Evolutionary conservation across 371 early-diverging fungal species (phyloP).

Genomic region (Batrachochytrium dendrobatidis): DNA sequence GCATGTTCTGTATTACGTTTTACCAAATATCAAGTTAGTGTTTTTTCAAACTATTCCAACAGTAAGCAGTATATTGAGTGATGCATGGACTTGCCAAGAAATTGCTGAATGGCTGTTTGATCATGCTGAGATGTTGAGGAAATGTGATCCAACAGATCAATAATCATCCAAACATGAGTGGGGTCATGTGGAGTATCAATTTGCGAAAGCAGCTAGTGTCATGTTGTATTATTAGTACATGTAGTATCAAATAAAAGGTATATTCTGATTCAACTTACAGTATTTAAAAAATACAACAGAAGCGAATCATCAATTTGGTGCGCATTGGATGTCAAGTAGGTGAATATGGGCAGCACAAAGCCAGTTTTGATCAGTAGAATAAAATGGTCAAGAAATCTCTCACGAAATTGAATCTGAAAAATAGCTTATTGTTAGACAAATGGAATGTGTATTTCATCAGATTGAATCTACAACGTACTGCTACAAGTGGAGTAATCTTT

Average conservation of each 20-base stretch:
- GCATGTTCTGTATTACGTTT: too few relatives aligned
- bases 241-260: neutral
- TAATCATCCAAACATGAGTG: neutral
- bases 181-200: neutral
- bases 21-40: too few relatives aligned
- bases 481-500: conserved; percentile 1
- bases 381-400: conserved; percentile 13
- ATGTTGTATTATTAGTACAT: conserved; percentile 2
- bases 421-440: neutral
- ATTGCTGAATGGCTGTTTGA: neutral
- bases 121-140: neutral
- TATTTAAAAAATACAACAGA: conserved; percentile 9
- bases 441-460: neutral
- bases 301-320: conserved; percentile 8
- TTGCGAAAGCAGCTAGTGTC: neutral
- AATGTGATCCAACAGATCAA: neutral
- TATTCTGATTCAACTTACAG: too few relatives aligned
- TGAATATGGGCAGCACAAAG: conserved; percentile 4
- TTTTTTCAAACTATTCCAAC: too few relatives aligned
- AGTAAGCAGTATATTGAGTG: too few relatives aligned
- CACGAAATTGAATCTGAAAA: conserved; percentile 9
- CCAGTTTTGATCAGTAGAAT: conserved; percentile 6
- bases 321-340: conserved; percentile 7
- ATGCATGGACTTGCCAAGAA: neutral
- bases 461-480: neutral